A percentile compares a stretch with the other conserved stretches of the same genome.
Conservation (phyloP, 2,329 filamentous ascomycete species). For the Colletotrichum aenigma region DNA sequence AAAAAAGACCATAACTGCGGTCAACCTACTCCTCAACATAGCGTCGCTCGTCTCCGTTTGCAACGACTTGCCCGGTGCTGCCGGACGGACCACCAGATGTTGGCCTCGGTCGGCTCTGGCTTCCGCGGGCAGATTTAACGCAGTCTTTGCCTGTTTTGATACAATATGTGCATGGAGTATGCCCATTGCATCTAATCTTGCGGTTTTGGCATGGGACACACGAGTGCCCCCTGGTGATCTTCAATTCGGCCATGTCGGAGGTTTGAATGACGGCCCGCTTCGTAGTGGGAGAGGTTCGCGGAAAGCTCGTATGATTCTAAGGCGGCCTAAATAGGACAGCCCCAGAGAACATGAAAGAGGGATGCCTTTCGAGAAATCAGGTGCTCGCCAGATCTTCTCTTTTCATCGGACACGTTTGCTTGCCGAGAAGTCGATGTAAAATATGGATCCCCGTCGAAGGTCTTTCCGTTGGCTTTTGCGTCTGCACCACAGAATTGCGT, state of each 20-base stretch:
- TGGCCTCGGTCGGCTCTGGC: neutral
- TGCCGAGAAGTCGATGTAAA: neutral
- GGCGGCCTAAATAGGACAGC: neutral
- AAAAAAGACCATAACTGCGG: rapidly evolving
- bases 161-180: slow-evolving; percentile 63
- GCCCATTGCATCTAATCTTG: slow-evolving; percentile 66
- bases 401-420: neutral
- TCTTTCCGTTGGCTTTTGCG: neutral
- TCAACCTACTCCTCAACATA: neutral
- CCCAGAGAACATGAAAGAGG: neutral
- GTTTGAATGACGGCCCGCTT: neutral
- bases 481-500: neutral
- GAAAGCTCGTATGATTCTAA: neutral
- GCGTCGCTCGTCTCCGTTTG: neutral
- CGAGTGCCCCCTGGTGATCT: slow-evolving; percentile 24
- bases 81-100: neutral
- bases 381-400: neutral
- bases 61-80: neutral
- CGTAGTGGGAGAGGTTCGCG: neutral
- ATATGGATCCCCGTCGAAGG: neutral
- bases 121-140: neutral
- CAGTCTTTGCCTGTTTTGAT: slow-evolving; percentile 49
- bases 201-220: slow-evolving; percentile 63
- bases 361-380: neutral
- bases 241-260: neutral